Evolutionary conservation across 306 rosid genomes (phyloP), one percentile per base, ranked within the genome.

Genomic region (Vicia faba): DNA sequence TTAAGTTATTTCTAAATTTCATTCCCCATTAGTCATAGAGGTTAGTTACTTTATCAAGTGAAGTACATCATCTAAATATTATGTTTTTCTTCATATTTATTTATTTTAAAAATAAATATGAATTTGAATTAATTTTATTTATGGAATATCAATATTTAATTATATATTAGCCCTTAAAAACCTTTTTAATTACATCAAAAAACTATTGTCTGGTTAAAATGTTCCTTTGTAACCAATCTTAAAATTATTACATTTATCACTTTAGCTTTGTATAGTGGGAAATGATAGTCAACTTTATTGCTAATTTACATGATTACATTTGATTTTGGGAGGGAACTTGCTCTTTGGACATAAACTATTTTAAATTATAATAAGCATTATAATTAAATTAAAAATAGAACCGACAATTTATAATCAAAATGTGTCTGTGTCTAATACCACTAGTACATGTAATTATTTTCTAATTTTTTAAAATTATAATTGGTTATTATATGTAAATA

Each of bases 231-330:
- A 74, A 77, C 87, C 84, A 81, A 82, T 84, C 65, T 25, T 66
- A 74, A 75, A 75, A 81, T 85, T 83, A 87, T 89, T 83, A 80
- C 88, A 76, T 61, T 55, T 64, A 64, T 75, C 43, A 80, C 95
- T 89, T 89, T 89, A 85, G 87, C 86, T 87, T 87, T 85, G 79
- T 82, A 64, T 82, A 64, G 89, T 83, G 89, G 95, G 76, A 85
- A 82, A 87, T 82, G 77, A 85, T 85, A 74, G 81, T 83, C 86
- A 87, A 82, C 86, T 87, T 87, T 78, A 84, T 83, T 65, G 85
- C 78, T 80, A 62, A 68, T 73, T 80, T 49, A 15, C 82, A 81
- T 89, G 61, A 85, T 87, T 83, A 68, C 87, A 68, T 66, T 50
- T 56, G 68, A 68, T 83, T 83, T 75, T 84, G 87, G 87, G 83